phyloP scores from a whole-genome alignment of 192 early-diverging fungal species.

The Coemansia sp. region DNA sequence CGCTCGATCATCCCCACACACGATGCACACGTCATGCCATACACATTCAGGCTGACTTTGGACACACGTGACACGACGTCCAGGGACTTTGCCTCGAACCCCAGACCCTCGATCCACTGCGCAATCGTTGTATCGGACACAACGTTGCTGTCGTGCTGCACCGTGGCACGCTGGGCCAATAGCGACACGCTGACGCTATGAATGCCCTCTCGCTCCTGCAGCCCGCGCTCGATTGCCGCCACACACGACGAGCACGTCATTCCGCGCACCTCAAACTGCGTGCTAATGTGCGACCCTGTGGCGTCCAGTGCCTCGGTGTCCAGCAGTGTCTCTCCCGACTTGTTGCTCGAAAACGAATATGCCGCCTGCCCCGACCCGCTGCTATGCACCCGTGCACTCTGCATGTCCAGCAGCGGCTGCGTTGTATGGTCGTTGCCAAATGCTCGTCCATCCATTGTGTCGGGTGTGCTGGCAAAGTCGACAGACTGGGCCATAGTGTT shows the following conservation, averaged over 20 bases:
- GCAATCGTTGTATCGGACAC: constrained; percentile 57
- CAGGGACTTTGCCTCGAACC: constrained; percentile 68
- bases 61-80: constrained; percentile 47
- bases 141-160: constrained; percentile 60
- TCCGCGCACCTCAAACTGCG: constrained; percentile 74
- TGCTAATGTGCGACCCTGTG: constrained; percentile 16
- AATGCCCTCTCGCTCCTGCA: constrained; percentile 64
- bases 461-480: not conserved
- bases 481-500: not conserved
- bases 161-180: constrained; percentile 76
- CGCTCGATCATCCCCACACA: constrained; percentile 81
- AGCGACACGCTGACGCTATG: constrained; percentile 78
- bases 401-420: constrained; percentile 9
- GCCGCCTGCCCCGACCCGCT: constrained; percentile 6
- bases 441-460: not conserved
- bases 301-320: constrained; percentile 10
- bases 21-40: constrained; percentile 88
- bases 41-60: constrained; percentile 74
- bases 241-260: constrained; percentile 99
- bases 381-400: not conserved
- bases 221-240: constrained; percentile 72
- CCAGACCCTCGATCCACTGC: constrained; percentile 68
- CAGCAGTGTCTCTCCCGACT: constrained; percentile 42
- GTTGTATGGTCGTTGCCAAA: not conserved
- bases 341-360: constrained; percentile 32